These are phyloP conservation scores for Euptelea pleiosperma DNA, from an alignment of 164 flowering plant species.

Conservation along the genomic window DNA sequence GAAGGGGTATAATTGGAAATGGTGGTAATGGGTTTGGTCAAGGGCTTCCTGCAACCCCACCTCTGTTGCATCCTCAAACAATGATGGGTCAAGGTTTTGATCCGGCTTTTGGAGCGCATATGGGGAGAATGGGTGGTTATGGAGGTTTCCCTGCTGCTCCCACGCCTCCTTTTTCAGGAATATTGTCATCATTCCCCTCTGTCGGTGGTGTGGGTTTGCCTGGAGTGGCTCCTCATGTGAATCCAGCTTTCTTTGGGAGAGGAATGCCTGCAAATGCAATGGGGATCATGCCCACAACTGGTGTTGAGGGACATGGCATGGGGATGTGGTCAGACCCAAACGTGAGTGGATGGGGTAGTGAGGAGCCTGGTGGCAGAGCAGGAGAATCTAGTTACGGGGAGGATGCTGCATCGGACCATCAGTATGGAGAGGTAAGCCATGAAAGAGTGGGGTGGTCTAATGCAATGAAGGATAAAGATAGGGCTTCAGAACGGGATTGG, in stretches of 20 bases:
- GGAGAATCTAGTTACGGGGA: constrained; percentile 89
- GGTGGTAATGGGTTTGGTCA: constrained; percentile 71
- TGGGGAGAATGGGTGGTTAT: constrained; percentile 78
- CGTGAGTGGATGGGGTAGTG: constrained; percentile 74
- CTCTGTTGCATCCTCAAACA: constrained; percentile 68
- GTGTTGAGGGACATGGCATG: constrained; percentile 64
- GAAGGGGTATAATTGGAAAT: constrained; percentile 65
- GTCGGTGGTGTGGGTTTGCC: constrained; percentile 74
- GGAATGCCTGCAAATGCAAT: constrained; percentile 78
- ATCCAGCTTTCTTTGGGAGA: constrained; percentile 73
- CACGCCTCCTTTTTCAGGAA: constrained; percentile 62
- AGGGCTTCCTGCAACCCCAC: constrained; percentile 57
- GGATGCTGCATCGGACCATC: constrained; percentile 84
- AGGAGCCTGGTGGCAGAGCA: constrained; percentile 74
- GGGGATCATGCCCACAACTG: constrained; percentile 81
- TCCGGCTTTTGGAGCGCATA: constrained; percentile 68
- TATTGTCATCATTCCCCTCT: constrained; percentile 63
- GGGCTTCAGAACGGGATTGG: constrained; percentile 70
- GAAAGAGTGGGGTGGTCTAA: constrained; percentile 65
- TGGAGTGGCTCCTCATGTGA: constrained; percentile 86
- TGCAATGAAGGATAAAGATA: constrained; percentile 66
- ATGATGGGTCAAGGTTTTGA: constrained; percentile 96
- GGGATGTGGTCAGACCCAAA: constrained; percentile 90
- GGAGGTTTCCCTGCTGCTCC: constrained; percentile 76
- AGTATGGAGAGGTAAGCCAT: constrained; percentile 73